Conservation (phyloP, 2,329 filamentous ascomycete species). For the Colletotrichum cordylinicola region DNA sequence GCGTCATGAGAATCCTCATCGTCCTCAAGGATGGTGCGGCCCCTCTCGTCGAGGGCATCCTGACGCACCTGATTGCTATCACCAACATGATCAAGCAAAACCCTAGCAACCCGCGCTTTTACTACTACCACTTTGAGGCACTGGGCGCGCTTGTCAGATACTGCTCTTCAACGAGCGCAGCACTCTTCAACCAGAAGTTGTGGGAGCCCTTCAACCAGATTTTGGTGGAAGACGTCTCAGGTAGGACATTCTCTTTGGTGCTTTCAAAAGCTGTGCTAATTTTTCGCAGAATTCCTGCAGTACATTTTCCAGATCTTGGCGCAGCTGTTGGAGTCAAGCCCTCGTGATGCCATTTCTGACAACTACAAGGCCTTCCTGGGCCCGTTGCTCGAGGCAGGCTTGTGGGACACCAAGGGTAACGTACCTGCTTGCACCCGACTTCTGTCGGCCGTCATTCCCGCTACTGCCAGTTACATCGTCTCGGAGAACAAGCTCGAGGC, state of each 20-base stretch:
- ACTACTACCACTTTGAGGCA: slow-evolving; percentile 98
- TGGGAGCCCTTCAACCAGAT: slow-evolving; percentile 85
- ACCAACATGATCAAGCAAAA: slow-evolving; percentile 92
- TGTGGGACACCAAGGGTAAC: slow-evolving; percentile 94
- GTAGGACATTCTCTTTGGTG: slow-evolving; percentile 44
- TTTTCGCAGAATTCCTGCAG: slow-evolving; percentile 79
- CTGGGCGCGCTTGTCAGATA: slow-evolving; percentile 87
- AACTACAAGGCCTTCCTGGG: slow-evolving; percentile 82
- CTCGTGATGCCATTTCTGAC: slow-evolving; percentile 76
- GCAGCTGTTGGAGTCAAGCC: slow-evolving; percentile 86
- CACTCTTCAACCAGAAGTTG: slow-evolving; percentile 78
- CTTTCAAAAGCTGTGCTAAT: slow-evolving; percentile 31
- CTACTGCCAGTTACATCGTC: slow-evolving; percentile 75
- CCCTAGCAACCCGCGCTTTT: slow-evolving; percentile 96
- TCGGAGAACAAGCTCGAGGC: slow-evolving; percentile 83
- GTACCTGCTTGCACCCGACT: slow-evolving; percentile 89
- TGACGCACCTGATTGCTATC: slow-evolving; percentile 85
- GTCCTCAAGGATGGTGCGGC: slow-evolving; percentile 86
- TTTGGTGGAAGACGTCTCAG: slow-evolving; percentile 81
- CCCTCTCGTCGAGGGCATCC: slow-evolving; percentile 76
- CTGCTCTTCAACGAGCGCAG: slow-evolving; percentile 69
- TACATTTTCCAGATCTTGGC: slow-evolving; percentile 97
- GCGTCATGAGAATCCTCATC: slow-evolving; percentile 96
- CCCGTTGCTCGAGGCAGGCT: slow-evolving; percentile 78
- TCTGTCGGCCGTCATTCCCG: slow-evolving; percentile 82